Base-by-base conservation (phyloP, 257 asterid species). In the Prunella vulgaris region DNA sequence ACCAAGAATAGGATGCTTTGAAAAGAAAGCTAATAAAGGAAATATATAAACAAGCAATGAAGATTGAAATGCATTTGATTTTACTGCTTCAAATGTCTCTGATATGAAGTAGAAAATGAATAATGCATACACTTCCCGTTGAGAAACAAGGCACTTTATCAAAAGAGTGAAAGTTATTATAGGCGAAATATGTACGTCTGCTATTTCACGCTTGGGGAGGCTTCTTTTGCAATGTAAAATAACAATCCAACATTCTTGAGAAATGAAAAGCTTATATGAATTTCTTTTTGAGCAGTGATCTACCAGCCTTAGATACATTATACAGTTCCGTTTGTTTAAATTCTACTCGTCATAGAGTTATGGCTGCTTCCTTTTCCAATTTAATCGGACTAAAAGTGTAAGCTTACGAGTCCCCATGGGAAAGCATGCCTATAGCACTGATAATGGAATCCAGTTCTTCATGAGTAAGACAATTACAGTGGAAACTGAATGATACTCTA, bases 51-150 rank as follows among this genome's bases (percentile, higher is more conserved):
- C 28, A 25, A 25, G 28, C 54, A 52, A 20, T 18, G 59, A 21
- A 2, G 37, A 51, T 71, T 25, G 12, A 18, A 72, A 72, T 5
- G 51, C 61, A 61, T 60, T 22, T 27, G 76, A 56, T 61, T 37
- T 62, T 38, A 14, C 49, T 4, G 48, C 48, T 10, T 54, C 28
- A 21, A 54, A 22, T 24, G 3, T 13, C 12, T 44, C 66, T 22
- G 3, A 54, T 3, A 38, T 24, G 18, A 28, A 44, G 15, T 42
- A n/a, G 46, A 28, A 44, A 70, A 17, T 38, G 32, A 28, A 49
- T 18, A 15, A 15, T 49, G 12, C 24, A 17, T 48, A 48, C 12
- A 40, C 15, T 37, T 37, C 44, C 21, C 7, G 22, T 49, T 15
- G 56, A 18, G 2, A 49, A 49, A 7, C 24, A 17, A 49, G 24